Evolutionary conservation across 345 rosid genomes (phyloP).

Genomic region (sweet orange (Citrus sinensis)): DVS_A1.0 CM039167.1:10562001-10562500

Average conservation of each 20-base stretch:
- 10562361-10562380: constrained; percentile 40
- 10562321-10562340: constrained; percentile 54
- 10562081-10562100: constrained; percentile 37
- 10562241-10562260: constrained; percentile 37
- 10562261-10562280: constrained; percentile 53
- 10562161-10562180: constrained; percentile 57
- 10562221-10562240: constrained; percentile 46
- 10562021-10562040: background rate
- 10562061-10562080: background rate
- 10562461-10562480: too few relatives aligned
- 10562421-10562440: background rate
- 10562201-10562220: constrained; percentile 49
- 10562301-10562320: constrained; percentile 53
- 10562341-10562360: constrained; percentile 50
- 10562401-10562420: constrained; percentile 42
- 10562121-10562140: constrained; percentile 48
- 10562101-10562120: constrained; percentile 38
- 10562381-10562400: constrained; percentile 31
- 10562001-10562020: background rate
- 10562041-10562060: background rate
- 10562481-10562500: too few relatives aligned
- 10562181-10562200: constrained; percentile 50
- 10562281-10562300: constrained; percentile 54
- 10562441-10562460: too few relatives aligned
- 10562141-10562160: constrained; percentile 41